Evolutionary conservation across 805 yeast species (phyloP).

Genomic region (Ogataea saltuana): DNA sequence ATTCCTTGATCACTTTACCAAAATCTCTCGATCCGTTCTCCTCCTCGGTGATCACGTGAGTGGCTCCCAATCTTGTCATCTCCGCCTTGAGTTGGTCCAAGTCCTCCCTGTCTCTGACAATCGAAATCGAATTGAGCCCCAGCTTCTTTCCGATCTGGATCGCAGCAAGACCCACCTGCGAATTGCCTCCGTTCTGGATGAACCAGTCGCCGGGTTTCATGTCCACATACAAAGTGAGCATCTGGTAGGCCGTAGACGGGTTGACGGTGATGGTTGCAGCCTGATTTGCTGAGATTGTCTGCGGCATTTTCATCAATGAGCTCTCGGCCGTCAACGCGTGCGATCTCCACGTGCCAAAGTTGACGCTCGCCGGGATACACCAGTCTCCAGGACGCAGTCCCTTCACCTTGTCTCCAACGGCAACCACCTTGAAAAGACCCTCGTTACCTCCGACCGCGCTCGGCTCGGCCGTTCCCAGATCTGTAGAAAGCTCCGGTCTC

Average conservation of each 20-base stretch:
- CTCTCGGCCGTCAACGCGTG: slow-evolving; percentile 57
- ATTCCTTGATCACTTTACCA: slow-evolving; percentile 54
- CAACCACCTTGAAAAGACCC: slow-evolving; percentile 84
- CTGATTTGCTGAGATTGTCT: slow-evolving; percentile 52
- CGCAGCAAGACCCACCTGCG: slow-evolving; percentile 92
- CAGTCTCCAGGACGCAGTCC: slow-evolving; percentile 72
- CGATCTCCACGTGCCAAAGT: slow-evolving; percentile 94
- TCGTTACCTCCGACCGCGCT: slow-evolving; percentile 92
- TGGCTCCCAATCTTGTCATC: slow-evolving; percentile 73
- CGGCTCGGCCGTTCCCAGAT: slow-evolving; percentile 59
- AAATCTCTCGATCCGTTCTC: slow-evolving; percentile 72
- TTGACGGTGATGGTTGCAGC: slow-evolving; percentile 93
- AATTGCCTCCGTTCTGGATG: slow-evolving; percentile 94
- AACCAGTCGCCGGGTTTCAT: slow-evolving; percentile 81
- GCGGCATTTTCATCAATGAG: slow-evolving; percentile 59
- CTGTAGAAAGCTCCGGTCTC: slow-evolving; percentile 58
- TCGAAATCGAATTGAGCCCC: slow-evolving; percentile 82
- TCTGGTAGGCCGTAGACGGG: slow-evolving; percentile 88
- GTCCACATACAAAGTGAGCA: slow-evolving; percentile 70
- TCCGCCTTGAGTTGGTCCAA: slow-evolving; percentile 58
- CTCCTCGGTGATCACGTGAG: slow-evolving; percentile 86
- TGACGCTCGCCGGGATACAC: slow-evolving; percentile 76
- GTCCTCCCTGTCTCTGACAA: slow-evolving; percentile 83
- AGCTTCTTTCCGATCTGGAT: slow-evolving; percentile 78
- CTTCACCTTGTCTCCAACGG: slow-evolving; percentile 56